Evolutionary conservation across 805 yeast genomes (phyloP).

Genomic region (Scheffersomyces ergatensis): DNA sequence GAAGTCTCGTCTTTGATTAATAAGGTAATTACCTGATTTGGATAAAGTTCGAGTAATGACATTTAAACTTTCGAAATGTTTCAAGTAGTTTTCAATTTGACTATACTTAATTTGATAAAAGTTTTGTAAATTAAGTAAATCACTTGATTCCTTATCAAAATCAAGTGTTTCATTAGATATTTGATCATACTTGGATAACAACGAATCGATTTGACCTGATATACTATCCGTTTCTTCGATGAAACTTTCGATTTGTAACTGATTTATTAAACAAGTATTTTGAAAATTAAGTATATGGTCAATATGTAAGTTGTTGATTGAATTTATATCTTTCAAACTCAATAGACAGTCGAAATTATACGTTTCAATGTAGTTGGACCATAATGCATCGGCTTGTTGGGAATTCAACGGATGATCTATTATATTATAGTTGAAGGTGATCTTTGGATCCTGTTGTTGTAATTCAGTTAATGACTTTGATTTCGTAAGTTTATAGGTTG

Average conservation of each 20-base stretch:
- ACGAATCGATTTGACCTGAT: conserved; percentile 41
- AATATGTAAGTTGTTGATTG: conserved; percentile 35
- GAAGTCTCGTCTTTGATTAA: conserved; percentile 41
- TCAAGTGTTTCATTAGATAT: conserved; percentile 62
- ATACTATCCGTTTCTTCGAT: conserved; percentile 45
- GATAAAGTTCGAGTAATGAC: conserved; percentile 66
- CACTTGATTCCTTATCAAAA: conserved; percentile 57
- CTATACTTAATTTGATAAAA: conserved; percentile 39
- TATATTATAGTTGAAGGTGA: not conserved
- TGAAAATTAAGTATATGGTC: conserved; percentile 33
- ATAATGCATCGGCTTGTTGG: conserved; percentile 9
- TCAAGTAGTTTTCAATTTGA: conserved; percentile 48
- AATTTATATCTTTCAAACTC: conserved; percentile 36
- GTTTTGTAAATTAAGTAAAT: conserved; percentile 46
- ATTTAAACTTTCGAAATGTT: conserved; percentile 69
- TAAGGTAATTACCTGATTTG: conserved; percentile 62
- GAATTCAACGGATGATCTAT: conserved; percentile 12
- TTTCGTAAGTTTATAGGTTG: conserved; percentile 5
- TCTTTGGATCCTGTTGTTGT: not conserved
- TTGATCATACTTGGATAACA: conserved; percentile 52
- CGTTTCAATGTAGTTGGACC: conserved; percentile 33
- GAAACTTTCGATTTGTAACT: conserved; percentile 27
- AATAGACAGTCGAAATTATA: conserved; percentile 43
- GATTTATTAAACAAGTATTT: conserved; percentile 26
- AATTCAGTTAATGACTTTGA: conserved; percentile 9